These are phyloP conservation scores for Amanita subjunquillea DNA, from an alignment of 768 basidiomycete species.

Conservation along the genomic window DNA sequence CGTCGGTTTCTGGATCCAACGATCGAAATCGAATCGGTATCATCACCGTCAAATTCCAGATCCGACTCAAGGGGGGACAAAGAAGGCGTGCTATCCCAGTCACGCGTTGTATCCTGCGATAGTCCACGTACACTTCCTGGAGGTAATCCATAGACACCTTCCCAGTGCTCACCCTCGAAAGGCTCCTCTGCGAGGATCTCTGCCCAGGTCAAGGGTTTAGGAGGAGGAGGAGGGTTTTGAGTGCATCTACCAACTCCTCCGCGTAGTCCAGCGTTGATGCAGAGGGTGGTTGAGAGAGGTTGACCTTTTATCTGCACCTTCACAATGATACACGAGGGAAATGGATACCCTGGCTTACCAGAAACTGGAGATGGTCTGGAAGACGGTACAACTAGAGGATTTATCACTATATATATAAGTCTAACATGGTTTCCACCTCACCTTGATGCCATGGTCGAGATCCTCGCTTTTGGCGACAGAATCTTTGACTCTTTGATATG, in stretches of 20 bases:
- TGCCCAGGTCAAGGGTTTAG: constrained; percentile 54
- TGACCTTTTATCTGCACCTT: constrained; percentile 28
- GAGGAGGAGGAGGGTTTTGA: constrained; percentile 33
- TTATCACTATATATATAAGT: constrained; percentile 1
- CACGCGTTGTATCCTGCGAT: constrained; percentile 26
- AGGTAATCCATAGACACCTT: constrained; percentile 52
- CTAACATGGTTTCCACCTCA: constrained; percentile 12
- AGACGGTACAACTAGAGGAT: constrained; percentile 40
- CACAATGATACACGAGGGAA: background rate
- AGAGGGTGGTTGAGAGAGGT: constrained; percentile 45
- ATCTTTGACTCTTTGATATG: constrained; percentile 41
- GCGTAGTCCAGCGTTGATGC: constrained; percentile 40
- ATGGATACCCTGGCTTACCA: constrained; percentile 32
- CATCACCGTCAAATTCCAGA: constrained; percentile 32
- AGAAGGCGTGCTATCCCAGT: constrained; percentile 53
- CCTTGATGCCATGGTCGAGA: constrained; percentile 60
- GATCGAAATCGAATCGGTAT: constrained; percentile 16
- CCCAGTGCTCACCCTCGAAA: constrained; percentile 82
- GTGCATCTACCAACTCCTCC: constrained; percentile 37
- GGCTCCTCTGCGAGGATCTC: constrained; percentile 77
- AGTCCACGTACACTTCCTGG: constrained; percentile 23
- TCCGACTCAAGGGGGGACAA: constrained; percentile 57
- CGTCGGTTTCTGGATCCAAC: background rate
- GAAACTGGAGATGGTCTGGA: constrained; percentile 64
- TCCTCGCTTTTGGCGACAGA: constrained; percentile 40